Percentiles rank a stretch among this genome's conserved stretches.
These are phyloP conservation scores for Umbelopsis sp. DNA, from an alignment of 192 early-diverging fungal genomes.

Conservation along the genomic window DNA sequence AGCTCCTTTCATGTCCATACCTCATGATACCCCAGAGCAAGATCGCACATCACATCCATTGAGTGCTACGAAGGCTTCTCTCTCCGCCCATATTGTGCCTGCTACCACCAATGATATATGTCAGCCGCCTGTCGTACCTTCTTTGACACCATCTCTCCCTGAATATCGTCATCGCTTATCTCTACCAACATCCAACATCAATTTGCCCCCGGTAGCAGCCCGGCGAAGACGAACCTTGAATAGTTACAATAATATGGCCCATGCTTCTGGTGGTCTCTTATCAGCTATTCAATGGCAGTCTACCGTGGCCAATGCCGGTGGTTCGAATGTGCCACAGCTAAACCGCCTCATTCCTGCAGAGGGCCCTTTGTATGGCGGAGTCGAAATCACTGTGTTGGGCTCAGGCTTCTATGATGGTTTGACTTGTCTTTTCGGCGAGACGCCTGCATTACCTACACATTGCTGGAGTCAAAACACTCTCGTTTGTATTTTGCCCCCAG, in stretches of 20 bases:
- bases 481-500: slow-evolving; percentile 83
- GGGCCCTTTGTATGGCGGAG: slow-evolving; percentile 87
- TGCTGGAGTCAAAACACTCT: slow-evolving; percentile 81
- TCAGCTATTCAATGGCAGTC: slow-evolving; percentile 9
- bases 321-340: slow-evolving; percentile 48
- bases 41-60: not conserved
- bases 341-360: slow-evolving; percentile 78
- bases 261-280: not conserved
- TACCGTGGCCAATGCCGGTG: not conserved
- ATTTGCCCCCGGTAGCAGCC: not conserved
- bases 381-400: slow-evolving; percentile 83
- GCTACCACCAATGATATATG: not conserved
- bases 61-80: not conserved
- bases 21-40: not conserved
- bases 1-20: slow-evolving; percentile 8
- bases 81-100: not conserved
- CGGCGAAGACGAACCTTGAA: not conserved
- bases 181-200: not conserved
- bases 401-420: slow-evolving; percentile 77
- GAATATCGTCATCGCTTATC: slow-evolving; percentile 13
- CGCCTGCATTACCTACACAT: slow-evolving; percentile 70
- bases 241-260: not conserved
- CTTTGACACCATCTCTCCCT: not conserved
- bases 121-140: not conserved
- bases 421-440: slow-evolving; percentile 74